These are phyloP conservation scores for Boletus tomentosulus DNA, from an alignment of 768 basidiomycete species.

Conservation along the genomic window DNA sequence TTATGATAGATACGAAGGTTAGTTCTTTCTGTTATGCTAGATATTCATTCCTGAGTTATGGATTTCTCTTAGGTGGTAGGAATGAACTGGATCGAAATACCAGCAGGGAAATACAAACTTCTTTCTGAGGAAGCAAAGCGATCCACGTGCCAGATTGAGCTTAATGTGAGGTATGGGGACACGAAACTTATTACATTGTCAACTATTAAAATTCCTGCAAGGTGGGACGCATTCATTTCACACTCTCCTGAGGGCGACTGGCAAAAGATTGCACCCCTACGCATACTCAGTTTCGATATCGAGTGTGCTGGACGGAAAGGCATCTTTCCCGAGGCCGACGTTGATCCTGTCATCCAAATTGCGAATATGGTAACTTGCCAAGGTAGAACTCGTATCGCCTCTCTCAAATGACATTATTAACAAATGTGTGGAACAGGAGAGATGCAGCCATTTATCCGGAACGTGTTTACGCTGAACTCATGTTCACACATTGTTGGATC, in stretches of 20 bases:
- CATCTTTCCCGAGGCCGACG: conserved; percentile 87
- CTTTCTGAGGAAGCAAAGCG: conserved; percentile 52
- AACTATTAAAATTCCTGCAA: conserved; percentile 28
- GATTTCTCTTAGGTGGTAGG: conserved; percentile 68
- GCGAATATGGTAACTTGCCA: conserved; percentile 99
- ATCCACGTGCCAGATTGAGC: conserved; percentile 87
- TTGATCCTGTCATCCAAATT: conserved; percentile 97
- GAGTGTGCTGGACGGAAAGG: conserved; percentile 98
- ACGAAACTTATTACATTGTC: not conserved
- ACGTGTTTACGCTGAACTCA: conserved; percentile 92
- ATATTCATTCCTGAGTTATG: not conserved
- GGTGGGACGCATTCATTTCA: conserved; percentile 83
- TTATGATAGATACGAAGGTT: conserved; percentile 98
- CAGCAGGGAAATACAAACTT: conserved; percentile 74
- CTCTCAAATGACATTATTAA: conserved; percentile 1
- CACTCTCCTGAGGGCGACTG: conserved; percentile 90
- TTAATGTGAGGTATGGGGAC: conserved; percentile 60
- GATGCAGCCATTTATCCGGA: conserved; percentile 88
- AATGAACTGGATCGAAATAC: conserved; percentile 99
- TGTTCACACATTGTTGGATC: conserved; percentile 98
- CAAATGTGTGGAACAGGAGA: conserved; percentile 58
- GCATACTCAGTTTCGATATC: conserved; percentile 97
- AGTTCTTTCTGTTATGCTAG: not conserved
- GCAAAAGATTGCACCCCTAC: conserved; percentile 87
- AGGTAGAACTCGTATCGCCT: conserved; percentile 44